Evolutionary conservation across 768 basidiomycete genomes (phyloP).

Genomic region (Cyathus striatus): DNA sequence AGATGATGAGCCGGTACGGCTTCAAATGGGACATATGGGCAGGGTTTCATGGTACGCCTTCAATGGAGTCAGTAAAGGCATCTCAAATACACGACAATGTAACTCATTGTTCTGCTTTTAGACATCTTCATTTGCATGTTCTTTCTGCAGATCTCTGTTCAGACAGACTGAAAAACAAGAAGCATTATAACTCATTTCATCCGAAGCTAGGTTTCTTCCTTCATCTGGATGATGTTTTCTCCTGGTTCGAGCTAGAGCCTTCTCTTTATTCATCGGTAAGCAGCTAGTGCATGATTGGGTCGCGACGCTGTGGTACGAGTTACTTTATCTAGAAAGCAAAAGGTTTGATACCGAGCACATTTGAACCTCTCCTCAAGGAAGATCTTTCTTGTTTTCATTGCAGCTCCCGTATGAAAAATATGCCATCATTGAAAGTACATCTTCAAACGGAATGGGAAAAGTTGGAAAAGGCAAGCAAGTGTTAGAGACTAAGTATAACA

Average conservation of each 20-base stretch:
- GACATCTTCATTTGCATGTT: slow-evolving; percentile 84
- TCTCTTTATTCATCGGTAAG: slow-evolving; percentile 49
- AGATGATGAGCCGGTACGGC: slow-evolving; percentile 73
- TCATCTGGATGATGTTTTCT: slow-evolving; percentile 68
- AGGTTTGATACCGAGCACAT: slow-evolving; percentile 44
- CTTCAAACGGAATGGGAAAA: slow-evolving; percentile 70
- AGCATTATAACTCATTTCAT: slow-evolving; percentile 90
- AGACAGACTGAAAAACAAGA: slow-evolving; percentile 73
- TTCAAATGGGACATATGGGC: slow-evolving; percentile 74
- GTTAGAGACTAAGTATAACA: slow-evolving; percentile 13
- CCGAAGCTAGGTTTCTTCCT: slow-evolving; percentile 83
- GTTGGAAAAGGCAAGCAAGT: slow-evolving; percentile 20
- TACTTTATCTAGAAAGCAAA: slow-evolving; percentile 40
- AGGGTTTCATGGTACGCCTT: slow-evolving; percentile 84
- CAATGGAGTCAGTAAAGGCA: slow-evolving; percentile 66
- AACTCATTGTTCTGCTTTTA: slow-evolving; percentile 15
- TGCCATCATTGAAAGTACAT: slow-evolving; percentile 72
- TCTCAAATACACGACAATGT: background rate
- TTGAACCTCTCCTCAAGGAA: slow-evolving; percentile 65
- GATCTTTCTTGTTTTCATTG: slow-evolving; percentile 70
- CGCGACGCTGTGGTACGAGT: background rate
- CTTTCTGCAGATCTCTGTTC: slow-evolving; percentile 75
- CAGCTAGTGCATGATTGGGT: background rate
- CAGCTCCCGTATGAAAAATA: slow-evolving; percentile 54
- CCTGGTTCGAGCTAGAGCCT: slow-evolving; percentile 70